Evolutionary conservation across 2,329 filamentous ascomycete species (phyloP), one percentile per base, ranked within the genome.

Genomic region (Piedraia hortae): DNA sequence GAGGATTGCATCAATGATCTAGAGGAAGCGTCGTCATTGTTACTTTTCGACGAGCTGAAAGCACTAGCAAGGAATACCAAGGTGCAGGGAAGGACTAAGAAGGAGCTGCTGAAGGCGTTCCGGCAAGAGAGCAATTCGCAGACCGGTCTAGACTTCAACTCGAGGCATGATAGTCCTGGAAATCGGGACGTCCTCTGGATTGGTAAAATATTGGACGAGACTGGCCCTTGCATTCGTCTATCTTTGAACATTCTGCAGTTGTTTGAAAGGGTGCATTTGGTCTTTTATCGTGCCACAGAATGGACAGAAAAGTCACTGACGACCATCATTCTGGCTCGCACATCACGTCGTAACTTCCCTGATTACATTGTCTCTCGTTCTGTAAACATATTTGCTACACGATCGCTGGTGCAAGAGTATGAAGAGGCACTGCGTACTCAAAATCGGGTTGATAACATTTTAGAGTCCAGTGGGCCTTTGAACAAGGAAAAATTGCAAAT

Each of bases 221-320:
- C 73, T 0, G 85, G 85, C 0, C 64, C 77, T 8, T 90, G 80
- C 31, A 68, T 93, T 28, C 59, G 82, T 16, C 59, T 97, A 7
- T 75, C 75, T 1, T 47, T 68, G 1, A 47, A 60, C 0, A 58
- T 68, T 1, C 59, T 78, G 29, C 75, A 67, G 35, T 57, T 97
- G 1, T 97, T 97, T 36, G 78, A 91, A 43, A 63, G 85, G 12
- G 78, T 93, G 1, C 85, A 93, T 46, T 51, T 97, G 2, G 78
- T 97, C 13, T 97, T 91, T 43, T 93, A 93, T 43, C 61, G 82
- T 26, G 91, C 80, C 6, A 88, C 77, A 0, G 74, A 90, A 41
- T 97, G 85, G 85, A 89, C 80, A 0, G 82, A 93, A 36, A 93
- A 90, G 43, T 91, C 82, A 1, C 51, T 97, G 8, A 93, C 77